phyloP scores from a whole-genome alignment of 805 yeast genomes.

The Komagataella pastoris region DNA sequence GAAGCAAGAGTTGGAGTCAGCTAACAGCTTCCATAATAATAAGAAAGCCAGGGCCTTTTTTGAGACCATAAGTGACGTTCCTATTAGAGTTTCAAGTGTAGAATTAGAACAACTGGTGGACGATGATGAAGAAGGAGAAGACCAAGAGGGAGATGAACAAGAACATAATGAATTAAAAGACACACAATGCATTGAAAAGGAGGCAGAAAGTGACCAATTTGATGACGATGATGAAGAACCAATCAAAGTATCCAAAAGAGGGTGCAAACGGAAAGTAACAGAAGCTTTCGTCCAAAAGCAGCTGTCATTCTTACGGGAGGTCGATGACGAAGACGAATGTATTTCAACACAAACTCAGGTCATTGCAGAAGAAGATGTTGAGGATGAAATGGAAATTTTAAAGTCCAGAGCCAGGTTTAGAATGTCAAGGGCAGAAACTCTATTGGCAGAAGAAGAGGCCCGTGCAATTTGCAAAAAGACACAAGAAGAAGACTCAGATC shows the following conservation, averaged over 20 bases:
- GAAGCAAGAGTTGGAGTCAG: constrained; percentile 29
- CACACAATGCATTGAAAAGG: constrained; percentile 1
- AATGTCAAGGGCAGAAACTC: not conserved
- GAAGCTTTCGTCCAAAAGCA: constrained; percentile 3
- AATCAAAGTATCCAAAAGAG: not conserved
- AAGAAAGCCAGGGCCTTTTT: constrained; percentile 56
- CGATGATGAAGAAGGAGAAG: constrained; percentile 13
- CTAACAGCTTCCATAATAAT: constrained; percentile 27
- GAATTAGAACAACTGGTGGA: not conserved
- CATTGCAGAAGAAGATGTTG: not conserved
- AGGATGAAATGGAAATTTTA: constrained; percentile 2
- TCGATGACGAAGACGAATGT: not conserved
- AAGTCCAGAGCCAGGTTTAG: not conserved
- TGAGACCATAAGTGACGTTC: constrained; percentile 35
- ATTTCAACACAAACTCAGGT: not conserved
- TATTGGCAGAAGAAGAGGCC: not conserved
- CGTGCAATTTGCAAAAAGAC: not conserved
- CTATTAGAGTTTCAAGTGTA: not conserved
- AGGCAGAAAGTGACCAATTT: not conserved
- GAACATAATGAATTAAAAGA: constrained; percentile 3
- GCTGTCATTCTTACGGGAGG: constrained; percentile 2
- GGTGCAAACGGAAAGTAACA: constrained; percentile 1
- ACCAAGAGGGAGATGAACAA: constrained; percentile 5
- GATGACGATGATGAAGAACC: not conserved
- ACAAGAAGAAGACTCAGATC: not conserved